These are phyloP conservation scores for Saitozyma podzolica DNA, from an alignment of 768 basidiomycete species.

Conservation along the genomic window DNA sequence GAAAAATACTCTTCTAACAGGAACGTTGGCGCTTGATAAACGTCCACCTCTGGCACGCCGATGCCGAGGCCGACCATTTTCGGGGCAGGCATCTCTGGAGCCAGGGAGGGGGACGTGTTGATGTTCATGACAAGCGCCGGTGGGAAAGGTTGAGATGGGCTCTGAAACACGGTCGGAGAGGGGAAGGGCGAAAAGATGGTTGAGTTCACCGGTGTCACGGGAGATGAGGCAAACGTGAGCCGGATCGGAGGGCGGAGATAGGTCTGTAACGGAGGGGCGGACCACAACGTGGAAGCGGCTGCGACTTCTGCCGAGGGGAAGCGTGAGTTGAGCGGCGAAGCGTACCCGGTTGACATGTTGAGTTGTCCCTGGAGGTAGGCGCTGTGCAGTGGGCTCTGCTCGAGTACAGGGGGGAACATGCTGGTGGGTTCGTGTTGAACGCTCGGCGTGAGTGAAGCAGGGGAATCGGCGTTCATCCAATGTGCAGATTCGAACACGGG, in stretches of 20 bases:
- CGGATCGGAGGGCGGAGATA: slow-evolving; percentile 22
- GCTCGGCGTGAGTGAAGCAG: slow-evolving; percentile 8
- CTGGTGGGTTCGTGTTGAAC: slow-evolving; percentile 6
- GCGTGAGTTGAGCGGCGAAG: slow-evolving; percentile 9
- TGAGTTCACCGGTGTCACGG: slow-evolving; percentile 21
- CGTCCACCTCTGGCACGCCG: slow-evolving; percentile 20
- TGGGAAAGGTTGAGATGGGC: not conserved
- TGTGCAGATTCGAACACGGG: slow-evolving; percentile 41
- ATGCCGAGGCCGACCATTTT: slow-evolving; percentile 40
- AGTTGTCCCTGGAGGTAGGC: slow-evolving; percentile 22
- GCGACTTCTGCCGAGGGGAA: slow-evolving; percentile 3
- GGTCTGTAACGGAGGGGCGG: slow-evolving; percentile 7
- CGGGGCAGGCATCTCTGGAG: slow-evolving; percentile 23
- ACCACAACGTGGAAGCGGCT: slow-evolving; percentile 10
- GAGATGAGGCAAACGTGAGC: slow-evolving; percentile 16
- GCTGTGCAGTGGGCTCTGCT: slow-evolving; percentile 27
- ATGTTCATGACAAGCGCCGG: too few species aligned
- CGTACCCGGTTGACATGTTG: slow-evolving; percentile 2
- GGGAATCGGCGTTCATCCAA: slow-evolving; percentile 43
- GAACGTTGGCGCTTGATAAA: slow-evolving; percentile 18
- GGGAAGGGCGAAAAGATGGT: slow-evolving; percentile 3
- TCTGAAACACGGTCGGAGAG: slow-evolving; percentile 8
- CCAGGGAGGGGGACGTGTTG: slow-evolving; percentile 32
- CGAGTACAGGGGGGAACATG: slow-evolving; percentile 40
- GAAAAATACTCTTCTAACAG: slow-evolving; percentile 34